These are phyloP conservation scores for Diplocarpon mali DNA, from an alignment of 2,329 filamentous ascomycete species.

Conservation along the genomic window DNA sequence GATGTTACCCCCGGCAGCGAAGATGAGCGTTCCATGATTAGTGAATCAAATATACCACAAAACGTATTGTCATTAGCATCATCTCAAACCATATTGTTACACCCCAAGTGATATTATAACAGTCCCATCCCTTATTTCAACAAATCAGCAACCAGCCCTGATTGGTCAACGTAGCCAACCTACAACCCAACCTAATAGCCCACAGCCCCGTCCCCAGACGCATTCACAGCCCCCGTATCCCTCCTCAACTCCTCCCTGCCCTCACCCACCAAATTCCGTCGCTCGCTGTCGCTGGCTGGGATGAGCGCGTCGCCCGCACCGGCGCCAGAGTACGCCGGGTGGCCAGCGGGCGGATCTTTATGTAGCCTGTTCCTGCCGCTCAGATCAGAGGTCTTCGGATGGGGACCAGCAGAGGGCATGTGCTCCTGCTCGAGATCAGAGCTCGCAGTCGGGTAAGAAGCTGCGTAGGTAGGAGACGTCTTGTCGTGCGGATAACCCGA, in stretches of 20 bases:
- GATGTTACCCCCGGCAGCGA: no score
- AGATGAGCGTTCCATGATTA: no score
- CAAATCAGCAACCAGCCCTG: no score
- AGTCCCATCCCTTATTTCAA: no score
- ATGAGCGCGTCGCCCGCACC: neutral
- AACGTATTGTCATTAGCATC: no score
- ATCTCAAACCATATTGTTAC: no score
- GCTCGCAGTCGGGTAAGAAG: neutral
- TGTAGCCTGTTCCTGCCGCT: slow-evolving; percentile 17
- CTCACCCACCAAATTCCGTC: slow-evolving; percentile 1
- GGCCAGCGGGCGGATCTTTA: slow-evolving; percentile 19
- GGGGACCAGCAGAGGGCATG: neutral
- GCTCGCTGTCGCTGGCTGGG: slow-evolving; percentile 3
- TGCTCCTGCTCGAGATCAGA: neutral
- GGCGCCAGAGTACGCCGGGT: slow-evolving; percentile 9
- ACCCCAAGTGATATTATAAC: no score
- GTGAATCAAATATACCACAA: no score
- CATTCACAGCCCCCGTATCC: slow-evolving; percentile 11
- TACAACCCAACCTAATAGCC: no score
- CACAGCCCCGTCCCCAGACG: neutral
- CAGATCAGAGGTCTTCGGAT: neutral
- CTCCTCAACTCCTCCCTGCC: slow-evolving; percentile 4
- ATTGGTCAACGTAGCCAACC: no score
- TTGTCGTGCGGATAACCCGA: neutral
- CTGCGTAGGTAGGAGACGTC: neutral